Conservation (phyloP, 2,329 filamentous ascomycete genomes). For the Xylariales sp. region DNA sequence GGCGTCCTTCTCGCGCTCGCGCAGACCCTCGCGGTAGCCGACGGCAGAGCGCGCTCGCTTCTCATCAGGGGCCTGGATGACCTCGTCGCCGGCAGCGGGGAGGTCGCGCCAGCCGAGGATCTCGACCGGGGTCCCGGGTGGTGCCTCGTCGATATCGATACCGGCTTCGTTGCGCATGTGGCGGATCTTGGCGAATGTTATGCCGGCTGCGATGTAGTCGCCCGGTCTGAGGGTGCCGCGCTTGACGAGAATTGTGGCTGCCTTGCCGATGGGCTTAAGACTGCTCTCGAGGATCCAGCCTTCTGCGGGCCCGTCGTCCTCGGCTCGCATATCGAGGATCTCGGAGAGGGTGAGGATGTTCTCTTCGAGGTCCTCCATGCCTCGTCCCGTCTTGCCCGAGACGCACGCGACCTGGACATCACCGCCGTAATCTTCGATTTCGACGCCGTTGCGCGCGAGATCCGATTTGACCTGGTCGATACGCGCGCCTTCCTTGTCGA, state of each 20-base stretch:
- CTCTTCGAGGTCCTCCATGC: slow-evolving; percentile 90
- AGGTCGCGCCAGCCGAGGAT: slow-evolving; percentile 88
- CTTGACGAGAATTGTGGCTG: slow-evolving; percentile 84
- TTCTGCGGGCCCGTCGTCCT: slow-evolving; percentile 71
- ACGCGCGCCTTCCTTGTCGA: slow-evolving; percentile 81
- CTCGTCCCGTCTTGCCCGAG: slow-evolving; percentile 87
- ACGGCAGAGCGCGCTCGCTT: slow-evolving; percentile 73
- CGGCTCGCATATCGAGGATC: slow-evolving; percentile 83
- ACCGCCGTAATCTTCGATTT: slow-evolving; percentile 92
- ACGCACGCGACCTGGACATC: slow-evolving; percentile 90
- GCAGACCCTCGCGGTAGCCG: slow-evolving; percentile 67
- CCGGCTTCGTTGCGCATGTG: slow-evolving; percentile 82
- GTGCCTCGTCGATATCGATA: slow-evolving; percentile 63
- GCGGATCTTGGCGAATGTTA: slow-evolving; percentile 82
- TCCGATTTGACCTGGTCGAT: slow-evolving; percentile 84
- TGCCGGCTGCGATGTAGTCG: slow-evolving; percentile 81
- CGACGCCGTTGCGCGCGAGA: slow-evolving; percentile 74
- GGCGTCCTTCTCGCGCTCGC: slow-evolving; percentile 68
- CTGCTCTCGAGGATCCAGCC: slow-evolving; percentile 93
- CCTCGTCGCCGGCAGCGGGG: slow-evolving; percentile 79
- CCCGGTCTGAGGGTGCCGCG: slow-evolving; percentile 79
- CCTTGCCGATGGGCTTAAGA: slow-evolving; percentile 77
- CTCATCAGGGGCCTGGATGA: slow-evolving; percentile 78
- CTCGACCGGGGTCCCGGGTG: slow-evolving; percentile 85
- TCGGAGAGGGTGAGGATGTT: slow-evolving; percentile 82